Base-by-base conservation (phyloP, 805 yeast genomes). In the Cyberlindnera euphorbiae region DNA sequence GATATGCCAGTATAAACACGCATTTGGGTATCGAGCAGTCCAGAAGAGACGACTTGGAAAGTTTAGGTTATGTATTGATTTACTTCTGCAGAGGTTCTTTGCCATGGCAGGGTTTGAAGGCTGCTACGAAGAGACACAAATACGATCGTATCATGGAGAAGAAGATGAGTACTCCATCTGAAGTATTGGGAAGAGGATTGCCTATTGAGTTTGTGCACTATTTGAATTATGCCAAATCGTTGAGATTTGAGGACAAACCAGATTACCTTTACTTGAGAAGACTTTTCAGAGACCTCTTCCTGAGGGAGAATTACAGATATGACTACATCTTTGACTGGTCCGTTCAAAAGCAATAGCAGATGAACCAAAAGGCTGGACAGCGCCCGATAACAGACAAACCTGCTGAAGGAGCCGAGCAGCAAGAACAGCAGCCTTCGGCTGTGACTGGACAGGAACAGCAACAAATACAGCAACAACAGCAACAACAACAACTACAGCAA, bases 81-180 rank as follows among this genome's bases (percentile, higher is more conserved):
- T 90, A 90, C 64, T 93, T 90, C 59, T 83, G 95, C 62, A 78
- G 95, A 40, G 97, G 98, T 29, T 83, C 95, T 13, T 75, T 90
- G 53, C 98, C 98, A 36, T 90, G 98, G 98, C 98, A 90, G 65
- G 98, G 98, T 4, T 74, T 90, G 55, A 88, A 88, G 64, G 98
- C 97, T 26, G 93, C 90, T 17, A 87, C 96, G 12, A 90, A 90
- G 67, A 85, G 95, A 66, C 97, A 90, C 62, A 90, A 93, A 64
- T 90, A 90, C 63, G 97, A 90, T 65, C 76, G 96, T 44, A 93
- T 90, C 52, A 80, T 90, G 79, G 97, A 90, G 60, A 86, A 85
- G 69, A 90, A 90, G 63, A 78, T 89, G 77, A 78, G 94, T 33
- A 86, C 95, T 8, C 82, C 95, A 17, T 76, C 89, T 27, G 93